Conservation (phyloP, 306 rosid genomes). For the Spatholobus suberectus region DNA sequence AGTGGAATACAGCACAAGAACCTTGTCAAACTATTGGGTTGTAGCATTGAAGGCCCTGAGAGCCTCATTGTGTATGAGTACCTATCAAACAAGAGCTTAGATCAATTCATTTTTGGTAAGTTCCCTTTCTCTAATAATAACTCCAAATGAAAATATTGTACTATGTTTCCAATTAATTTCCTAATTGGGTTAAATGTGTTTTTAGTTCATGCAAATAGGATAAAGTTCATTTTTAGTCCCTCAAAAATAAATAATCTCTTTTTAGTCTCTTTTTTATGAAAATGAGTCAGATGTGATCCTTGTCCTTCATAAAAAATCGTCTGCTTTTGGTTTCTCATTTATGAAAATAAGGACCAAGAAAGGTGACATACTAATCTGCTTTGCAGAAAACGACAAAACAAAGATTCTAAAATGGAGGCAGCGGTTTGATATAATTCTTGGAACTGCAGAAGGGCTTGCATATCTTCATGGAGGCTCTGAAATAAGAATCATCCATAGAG, state of each 20-base stretch:
- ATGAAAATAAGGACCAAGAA: neutral
- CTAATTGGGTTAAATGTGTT: neutral
- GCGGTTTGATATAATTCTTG: neutral
- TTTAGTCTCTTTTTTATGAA: neutral
- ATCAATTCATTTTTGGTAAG: conserved; percentile 22
- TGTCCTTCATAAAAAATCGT: neutral
- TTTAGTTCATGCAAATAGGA: too few species aligned
- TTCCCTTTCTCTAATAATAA: neutral
- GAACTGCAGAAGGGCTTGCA: conserved; percentile 31
- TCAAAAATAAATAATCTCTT: neutral
- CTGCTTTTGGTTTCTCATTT: neutral
- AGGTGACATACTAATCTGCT: neutral
- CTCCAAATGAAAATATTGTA: neutral
- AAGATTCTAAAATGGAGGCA: conserved; percentile 10
- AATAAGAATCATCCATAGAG: conserved; percentile 25
- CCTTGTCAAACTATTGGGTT: conserved; percentile 26
- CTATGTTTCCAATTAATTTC: neutral
- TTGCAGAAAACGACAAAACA: conserved; percentile 21
- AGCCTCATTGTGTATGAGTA: conserved; percentile 26
- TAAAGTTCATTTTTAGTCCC: too few species aligned
- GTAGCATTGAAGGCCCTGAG: conserved; percentile 27
- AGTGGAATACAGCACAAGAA: conserved; percentile 17
- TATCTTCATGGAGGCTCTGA: conserved; percentile 27
- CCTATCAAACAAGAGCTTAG: conserved; percentile 28
- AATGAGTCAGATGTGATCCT: neutral